These are phyloP conservation scores for Linderniella brevidens DNA, from an alignment of 257 asterid species.

Conservation along the genomic window DNA sequence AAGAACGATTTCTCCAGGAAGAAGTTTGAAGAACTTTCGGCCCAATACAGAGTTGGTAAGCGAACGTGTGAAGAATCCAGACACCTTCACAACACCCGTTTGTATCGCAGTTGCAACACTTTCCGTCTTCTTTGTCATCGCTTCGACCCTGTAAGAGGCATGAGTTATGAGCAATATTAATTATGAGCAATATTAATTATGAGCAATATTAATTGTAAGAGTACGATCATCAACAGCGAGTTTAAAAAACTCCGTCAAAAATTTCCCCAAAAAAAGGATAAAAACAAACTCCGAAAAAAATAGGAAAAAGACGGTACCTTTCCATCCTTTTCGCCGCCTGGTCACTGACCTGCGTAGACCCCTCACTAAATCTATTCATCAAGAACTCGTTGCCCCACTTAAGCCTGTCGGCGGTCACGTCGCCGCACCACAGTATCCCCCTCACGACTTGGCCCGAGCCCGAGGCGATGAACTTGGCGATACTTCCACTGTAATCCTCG, in stretches of 20 bases:
- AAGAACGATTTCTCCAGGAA: conserved; percentile 80
- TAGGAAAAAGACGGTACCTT: conserved; percentile 26
- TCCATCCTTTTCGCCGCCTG: conserved; percentile 43
- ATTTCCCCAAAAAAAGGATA: no score
- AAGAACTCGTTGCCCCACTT: conserved; percentile 71
- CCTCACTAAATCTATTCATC: conserved; percentile 35
- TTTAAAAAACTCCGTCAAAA: not conserved
- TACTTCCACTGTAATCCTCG: conserved; percentile 72
- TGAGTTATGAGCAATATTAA: no score
- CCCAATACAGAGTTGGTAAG: conserved; percentile 63
- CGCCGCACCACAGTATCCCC: conserved; percentile 96
- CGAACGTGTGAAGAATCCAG: conserved; percentile 73
- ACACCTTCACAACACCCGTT: conserved; percentile 73
- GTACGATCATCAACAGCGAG: no score
- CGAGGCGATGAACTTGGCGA: conserved; percentile 59
- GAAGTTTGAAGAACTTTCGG: conserved; percentile 68
- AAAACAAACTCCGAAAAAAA: no score
- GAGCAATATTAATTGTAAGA: no score
- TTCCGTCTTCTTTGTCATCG: conserved; percentile 70
- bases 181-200: no score
- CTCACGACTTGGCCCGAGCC: conserved; percentile 79
- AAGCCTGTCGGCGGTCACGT: conserved; percentile 64
- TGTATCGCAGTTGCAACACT: conserved; percentile 50
- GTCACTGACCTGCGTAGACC: conserved; percentile 42
- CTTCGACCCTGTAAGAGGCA: conserved; percentile 39